Evolutionary conservation across 192 early-diverging fungal species (phyloP), one percentile per base, ranked within the genome.

Genomic region (Borealophlyctis nickersoniae): DNA sequence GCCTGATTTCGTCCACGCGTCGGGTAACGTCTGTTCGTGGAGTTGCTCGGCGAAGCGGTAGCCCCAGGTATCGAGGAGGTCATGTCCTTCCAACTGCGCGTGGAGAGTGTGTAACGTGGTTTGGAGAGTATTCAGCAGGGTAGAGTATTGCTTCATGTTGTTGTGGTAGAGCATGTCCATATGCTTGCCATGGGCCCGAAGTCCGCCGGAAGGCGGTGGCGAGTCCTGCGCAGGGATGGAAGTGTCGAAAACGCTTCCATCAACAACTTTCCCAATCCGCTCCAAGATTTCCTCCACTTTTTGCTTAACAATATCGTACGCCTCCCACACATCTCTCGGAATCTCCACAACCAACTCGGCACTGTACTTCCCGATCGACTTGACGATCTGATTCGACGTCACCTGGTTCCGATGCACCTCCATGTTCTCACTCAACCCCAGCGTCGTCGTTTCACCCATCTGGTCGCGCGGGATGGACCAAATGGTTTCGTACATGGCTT

Each of bases 361-460:
- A 45, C 19, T 45, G 9, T 7, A 45, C 19, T 45, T 7, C 39
- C 7, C 19, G 39, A 19, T 19, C 9, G 39, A 45, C 7, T n/a
- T n/a, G n/a, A 19, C 39, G 7, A 45, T 45, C 19, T 45, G 39
- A 13, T 13, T 13, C 24, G 57, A 58, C 35, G n/a, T 33, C 13
- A 1, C 32, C 0, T 58, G 30, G 33, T 58, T 58, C 0, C 28
- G 16, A 24, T 2, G 24, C 14, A 34, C 9, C 14, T 19, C 33
- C 9, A 33, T 14, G 34, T 58, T 58, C 57, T 24, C n/a, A 11
- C 16, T 11, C 28, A 58, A 24, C 35, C 57, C 57, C 57, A 58
- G 27, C 24, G 35, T 26, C 14, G 28, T 33, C 28, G 19, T 13
- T 13, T 45, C 39, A 7, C 19, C 19, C 19, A 19, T 7, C 7